phyloP scores from a whole-genome alignment of 2,329 filamentous ascomycete genomes.

The Calonectria multiphialidica region DNA sequence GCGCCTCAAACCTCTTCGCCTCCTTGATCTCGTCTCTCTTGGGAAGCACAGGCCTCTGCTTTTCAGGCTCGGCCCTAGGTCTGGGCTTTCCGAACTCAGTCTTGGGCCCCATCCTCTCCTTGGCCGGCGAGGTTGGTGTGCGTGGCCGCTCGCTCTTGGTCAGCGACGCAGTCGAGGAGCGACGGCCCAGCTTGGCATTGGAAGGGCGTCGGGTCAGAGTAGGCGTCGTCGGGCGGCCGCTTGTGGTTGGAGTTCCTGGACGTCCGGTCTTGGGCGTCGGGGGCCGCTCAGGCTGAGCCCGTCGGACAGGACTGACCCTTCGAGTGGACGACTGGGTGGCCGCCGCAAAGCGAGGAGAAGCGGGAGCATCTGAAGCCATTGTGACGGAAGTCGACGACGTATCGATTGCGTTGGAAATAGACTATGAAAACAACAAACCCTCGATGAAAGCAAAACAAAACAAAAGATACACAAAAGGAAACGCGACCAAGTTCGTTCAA shows the following conservation, averaged over 20 bases:
- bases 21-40: not conserved
- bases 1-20: not conserved
- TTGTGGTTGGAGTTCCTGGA: constrained; percentile 31
- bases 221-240: constrained; percentile 35
- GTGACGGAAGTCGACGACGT: not conserved
- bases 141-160: constrained; percentile 22
- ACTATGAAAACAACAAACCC: not conserved
- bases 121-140: constrained; percentile 24
- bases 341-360: constrained; percentile 39
- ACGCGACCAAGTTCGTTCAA: not conserved
- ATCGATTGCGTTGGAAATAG: not conserved
- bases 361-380: constrained; percentile 23
- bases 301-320: constrained; percentile 34
- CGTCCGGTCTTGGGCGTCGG: constrained; percentile 30
- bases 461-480: not conserved
- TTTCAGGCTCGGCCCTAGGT: constrained; percentile 20
- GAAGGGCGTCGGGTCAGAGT: constrained; percentile 29
- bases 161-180: constrained; percentile 30
- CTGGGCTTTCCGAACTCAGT: not conserved
- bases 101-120: not conserved
- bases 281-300: constrained; percentile 25
- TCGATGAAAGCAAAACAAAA: not conserved
- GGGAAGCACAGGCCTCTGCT: not conserved
- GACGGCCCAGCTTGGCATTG: constrained; percentile 25
- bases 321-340: constrained; percentile 36